Evolutionary conservation across 106 monocot species (phyloP).

Genomic region (Agapanthus africanus): DNA sequence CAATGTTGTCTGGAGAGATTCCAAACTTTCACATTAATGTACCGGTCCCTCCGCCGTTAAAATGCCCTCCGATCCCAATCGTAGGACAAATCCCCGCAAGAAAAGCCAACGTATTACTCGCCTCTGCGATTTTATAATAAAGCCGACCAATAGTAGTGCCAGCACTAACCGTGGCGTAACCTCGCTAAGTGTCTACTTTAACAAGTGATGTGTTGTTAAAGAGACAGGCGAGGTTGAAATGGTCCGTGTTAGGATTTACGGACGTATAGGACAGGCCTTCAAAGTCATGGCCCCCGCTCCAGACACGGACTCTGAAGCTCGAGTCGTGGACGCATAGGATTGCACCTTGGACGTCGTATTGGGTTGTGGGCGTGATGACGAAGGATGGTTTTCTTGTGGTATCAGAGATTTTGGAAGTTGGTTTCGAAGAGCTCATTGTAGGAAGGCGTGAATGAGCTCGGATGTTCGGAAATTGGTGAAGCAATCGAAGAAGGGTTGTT

Average conservation of each 20-base stretch:
- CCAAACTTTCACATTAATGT: conserved; percentile 38
- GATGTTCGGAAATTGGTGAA: not conserved
- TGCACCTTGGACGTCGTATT: conserved; percentile 9
- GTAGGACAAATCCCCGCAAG: conserved; percentile 40
- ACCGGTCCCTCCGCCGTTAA: conserved; percentile 45
- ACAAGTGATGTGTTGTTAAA: conserved; percentile 25
- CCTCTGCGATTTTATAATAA: conserved; percentile 25
- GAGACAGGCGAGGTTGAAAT: conserved; percentile 34
- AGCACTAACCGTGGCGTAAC: conserved; percentile 36
- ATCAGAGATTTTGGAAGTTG: conserved; percentile 20
- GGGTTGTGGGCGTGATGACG: conserved; percentile 20
- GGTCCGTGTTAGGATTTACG: not conserved
- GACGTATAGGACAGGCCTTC: conserved; percentile 42
- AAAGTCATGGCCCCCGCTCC: conserved; percentile 47
- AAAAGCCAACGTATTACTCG: conserved; percentile 13
- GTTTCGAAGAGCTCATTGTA: conserved; percentile 10
- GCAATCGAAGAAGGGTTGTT: conserved; percentile 15
- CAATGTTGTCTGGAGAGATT: conserved; percentile 29
- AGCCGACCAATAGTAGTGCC: conserved; percentile 44
- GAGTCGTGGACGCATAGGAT: conserved; percentile 12
- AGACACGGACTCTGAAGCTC: conserved; percentile 14
- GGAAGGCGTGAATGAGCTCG: conserved; percentile 11
- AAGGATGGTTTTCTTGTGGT: conserved; percentile 5
- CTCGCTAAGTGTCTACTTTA: not conserved
- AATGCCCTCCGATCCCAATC: conserved; percentile 41